Base-by-base conservation (phyloP, 805 yeast species). In the Teunomyces funiuensis region DNA sequence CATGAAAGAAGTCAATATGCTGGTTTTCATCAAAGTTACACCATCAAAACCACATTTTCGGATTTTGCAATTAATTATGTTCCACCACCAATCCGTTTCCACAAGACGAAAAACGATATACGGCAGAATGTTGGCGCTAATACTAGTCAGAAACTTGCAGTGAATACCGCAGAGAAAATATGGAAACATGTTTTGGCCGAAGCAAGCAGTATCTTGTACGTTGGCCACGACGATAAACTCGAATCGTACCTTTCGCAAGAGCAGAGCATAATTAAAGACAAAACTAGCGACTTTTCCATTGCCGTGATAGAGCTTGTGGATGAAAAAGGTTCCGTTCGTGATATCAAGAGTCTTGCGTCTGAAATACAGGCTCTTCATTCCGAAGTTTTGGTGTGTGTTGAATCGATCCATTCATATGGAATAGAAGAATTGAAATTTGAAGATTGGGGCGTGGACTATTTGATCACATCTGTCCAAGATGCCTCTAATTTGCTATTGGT, bases 1-100 rank as follows among this genome's bases (percentile, higher is more conserved):
- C 37, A 38, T 15, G 59, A 55, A 19, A 42, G 58, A 18, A 31
- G 33, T 14, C 19, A 39, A 23, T 54, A 53, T 40, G 43, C 33
- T 9, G 43, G 46, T 5, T 26, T 26, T 10, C 30, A 28, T 6
- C 18, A 13, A 3, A 9, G 3, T 22, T 22, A 22, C 25, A 22
- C 3, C 10, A 11, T 11, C 7, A 22, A 11, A 22, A 6, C 25
- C 25, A 22, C 11, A 11, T 9, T 22, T 22, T 11, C 25, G 7
- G 25, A 22, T 22, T 22, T 22, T 22, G 25, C 9, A 9, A 4
- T 6, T 3, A 22, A 22, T 8, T 7, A 4, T 22, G 25, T 22
- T 22, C 25, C 25, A 11, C 25, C 7, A 11, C 25, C 25, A 22
- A 5, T 6, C 7, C 9, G 10, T 22, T 22, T 22, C 25, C 25